Evolutionary conservation across 176 grass and related monocot genomes (phyloP).

Genomic region (barley (Hordeum vulgare)): MorexV3_pseudomolecules_assembly NC_058521.1:9722560-9723059

Average conservation of each 20-base stretch:
- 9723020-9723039: conserved; percentile 55
- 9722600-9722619: conserved; percentile 34
- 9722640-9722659: conserved; percentile 41
- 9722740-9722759: conserved; percentile 65
- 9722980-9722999: conserved; percentile 60
- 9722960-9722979: conserved; percentile 43
- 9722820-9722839: conserved; percentile 82
- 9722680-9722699: conserved; percentile 35
- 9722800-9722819: conserved; percentile 84
- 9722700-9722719: conserved; percentile 30
- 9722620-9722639: conserved; percentile 49
- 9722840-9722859: conserved; percentile 76
- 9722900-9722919: conserved; percentile 37
- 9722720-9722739: conserved; percentile 49
- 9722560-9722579: conserved; percentile 7
- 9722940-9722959: conserved; percentile 35
- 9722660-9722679: conserved; percentile 40
- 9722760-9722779: conserved; percentile 91
- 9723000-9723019: conserved; percentile 60
- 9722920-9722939: conserved; percentile 42
- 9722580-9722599: conserved; percentile 3
- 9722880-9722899: conserved; percentile 58
- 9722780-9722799: conserved; percentile 90
- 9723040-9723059: conserved; percentile 74
- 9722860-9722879: conserved; percentile 71